A percentile compares a stretch with the other conserved stretches of the same genome.
phyloP scores from a whole-genome alignment of 345 rosid species.

The Angophora floribunda region DNA sequence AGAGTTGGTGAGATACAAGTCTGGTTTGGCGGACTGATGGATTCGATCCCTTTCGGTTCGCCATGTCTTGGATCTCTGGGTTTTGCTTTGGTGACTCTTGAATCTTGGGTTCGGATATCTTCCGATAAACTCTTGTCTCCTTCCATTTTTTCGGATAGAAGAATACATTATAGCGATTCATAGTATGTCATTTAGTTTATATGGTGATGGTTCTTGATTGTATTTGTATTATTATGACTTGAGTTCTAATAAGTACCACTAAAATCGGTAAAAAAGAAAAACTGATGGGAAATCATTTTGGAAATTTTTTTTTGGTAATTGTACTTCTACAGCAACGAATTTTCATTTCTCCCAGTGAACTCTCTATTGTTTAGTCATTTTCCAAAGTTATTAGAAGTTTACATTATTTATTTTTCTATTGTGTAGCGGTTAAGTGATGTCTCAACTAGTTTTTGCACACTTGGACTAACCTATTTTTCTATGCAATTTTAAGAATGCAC shows the following conservation, averaged over 20 bases:
- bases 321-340: not conserved
- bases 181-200: not conserved
- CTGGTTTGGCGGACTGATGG: not conserved
- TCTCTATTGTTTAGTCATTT: no score
- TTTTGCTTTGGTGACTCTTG: not conserved
- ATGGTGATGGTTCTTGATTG: not conserved
- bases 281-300: not conserved
- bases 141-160: not conserved
- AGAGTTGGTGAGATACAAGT: not conserved
- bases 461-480: fast-evolving
- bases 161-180: not conserved
- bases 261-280: not conserved
- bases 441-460: not conserved
- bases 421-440: not conserved
- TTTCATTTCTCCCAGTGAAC: fast-evolving
- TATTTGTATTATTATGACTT: not conserved
- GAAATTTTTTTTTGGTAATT: fast-evolving
- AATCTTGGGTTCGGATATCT: not conserved
- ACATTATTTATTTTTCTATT: fast-evolving
- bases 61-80: not conserved
- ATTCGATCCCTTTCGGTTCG: not conserved
- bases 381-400: not conserved
- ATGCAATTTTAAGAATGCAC: not conserved
- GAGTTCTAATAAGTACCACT: not conserved
- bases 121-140: not conserved